Conservation (phyloP, 345 rosid species). For the Ceriops zippeliana region DNA sequence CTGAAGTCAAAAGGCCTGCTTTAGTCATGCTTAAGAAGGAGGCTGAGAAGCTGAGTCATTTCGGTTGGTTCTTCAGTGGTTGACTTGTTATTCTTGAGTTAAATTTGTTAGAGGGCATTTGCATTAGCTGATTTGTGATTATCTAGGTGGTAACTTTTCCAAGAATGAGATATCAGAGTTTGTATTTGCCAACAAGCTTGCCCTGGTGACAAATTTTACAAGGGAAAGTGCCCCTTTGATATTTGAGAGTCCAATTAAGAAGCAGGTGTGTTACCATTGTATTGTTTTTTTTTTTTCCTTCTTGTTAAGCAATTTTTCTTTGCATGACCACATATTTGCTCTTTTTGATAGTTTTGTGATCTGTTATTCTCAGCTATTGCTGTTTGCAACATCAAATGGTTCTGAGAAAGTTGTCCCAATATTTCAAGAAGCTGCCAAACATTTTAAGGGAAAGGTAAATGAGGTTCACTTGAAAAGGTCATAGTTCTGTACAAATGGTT, state of each 20-base stretch:
- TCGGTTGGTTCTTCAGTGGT: constrained; percentile 49
- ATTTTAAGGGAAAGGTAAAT: constrained; percentile 89
- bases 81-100: constrained; percentile 4
- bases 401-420: constrained; percentile 59
- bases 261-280: constrained; percentile 50
- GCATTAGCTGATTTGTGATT: constrained; percentile 17
- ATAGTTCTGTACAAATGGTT: too few species aligned
- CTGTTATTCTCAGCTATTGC: constrained; percentile 53
- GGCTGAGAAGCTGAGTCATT: constrained; percentile 73
- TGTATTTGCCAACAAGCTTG: constrained; percentile 78
- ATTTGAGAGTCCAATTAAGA: constrained; percentile 85
- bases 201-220: constrained; percentile 75
- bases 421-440: constrained; percentile 79
- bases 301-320: background rate
- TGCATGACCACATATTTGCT: background rate
- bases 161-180: constrained; percentile 66
- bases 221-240: constrained; percentile 71
- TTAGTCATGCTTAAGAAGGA: constrained; percentile 75
- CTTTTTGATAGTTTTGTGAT: constrained; percentile 3
- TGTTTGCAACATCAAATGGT: constrained; percentile 65
- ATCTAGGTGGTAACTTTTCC: constrained; percentile 79
- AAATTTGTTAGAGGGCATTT: background rate
- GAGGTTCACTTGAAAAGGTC: constrained; percentile 5
- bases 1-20: constrained; percentile 74
- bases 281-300: background rate